Base-by-base conservation (phyloP, 345 rosid genomes). In the Diplotaxis tenuifolia region DNA sequence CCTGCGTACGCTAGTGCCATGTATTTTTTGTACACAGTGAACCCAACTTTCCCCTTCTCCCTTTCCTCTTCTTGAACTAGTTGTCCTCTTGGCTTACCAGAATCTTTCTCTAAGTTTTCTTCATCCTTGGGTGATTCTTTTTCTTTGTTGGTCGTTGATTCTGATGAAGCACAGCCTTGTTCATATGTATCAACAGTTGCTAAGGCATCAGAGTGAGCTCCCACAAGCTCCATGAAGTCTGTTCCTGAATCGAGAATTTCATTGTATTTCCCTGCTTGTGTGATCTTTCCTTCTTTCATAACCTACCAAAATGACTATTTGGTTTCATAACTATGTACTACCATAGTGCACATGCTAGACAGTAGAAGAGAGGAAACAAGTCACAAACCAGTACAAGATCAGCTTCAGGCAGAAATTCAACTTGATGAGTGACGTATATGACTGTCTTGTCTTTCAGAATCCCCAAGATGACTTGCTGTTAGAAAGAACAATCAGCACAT, bases 31-130 rank as follows among this genome's bases (percentile, higher is more conserved):
- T 87, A 92, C 8, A 92, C 91, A 1, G 76, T 31, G 73, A 87
- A 81, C 59, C 93, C 90, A 11, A 92, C 98, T 52, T 74, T 81
- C 3, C 98, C 98, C 81, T 86, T 92, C 80, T 88, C 95, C 66
- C 96, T 85, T 75, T 92, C 98, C 52, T 92, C 98, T 77, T 88
- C 95, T 79, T 90, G 89, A 59, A 92, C 84, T 69, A 92, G 85
- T 78, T 92, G 96, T 58, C 86, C 86, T 72, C 81, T 82, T 36
- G 86, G 81, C 72, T 42, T 23, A 22, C 32, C 56, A 4, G 14
- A 64, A 15, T 70, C 86, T 27, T 77, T 86, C 19, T 62, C 76
- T 79, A 80, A 70, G 36, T 70, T 82, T 15, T 80, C 88, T 20
- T 57, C 78, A 71, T 84, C 80, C 60, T 71, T 72, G 9, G 0